Conservation (phyloP, 768 basidiomycete species). For the Sarcodon aspratus region DNA sequence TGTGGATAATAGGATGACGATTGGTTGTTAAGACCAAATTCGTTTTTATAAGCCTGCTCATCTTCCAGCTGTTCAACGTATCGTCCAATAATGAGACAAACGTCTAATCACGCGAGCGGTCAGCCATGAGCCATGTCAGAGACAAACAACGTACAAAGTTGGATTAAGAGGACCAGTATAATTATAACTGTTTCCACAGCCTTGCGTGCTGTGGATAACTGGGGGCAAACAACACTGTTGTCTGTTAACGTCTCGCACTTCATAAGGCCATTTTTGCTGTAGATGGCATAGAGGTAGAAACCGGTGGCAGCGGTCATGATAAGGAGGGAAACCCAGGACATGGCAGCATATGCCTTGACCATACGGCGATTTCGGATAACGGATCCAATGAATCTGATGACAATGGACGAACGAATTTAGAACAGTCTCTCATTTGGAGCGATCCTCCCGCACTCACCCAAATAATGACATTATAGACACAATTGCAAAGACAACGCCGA, state of each 20-base stretch:
- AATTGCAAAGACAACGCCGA: conserved; percentile 11
- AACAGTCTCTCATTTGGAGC: not conserved
- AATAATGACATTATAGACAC: conserved; percentile 14
- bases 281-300: conserved; percentile 13
- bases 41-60: conserved; percentile 13
- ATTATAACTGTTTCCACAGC: conserved; percentile 9
- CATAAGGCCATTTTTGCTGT: conserved; percentile 9
- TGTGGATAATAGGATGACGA: conserved; percentile 8
- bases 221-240: no score
- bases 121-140: conserved; percentile 5
- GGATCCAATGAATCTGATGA: conserved; percentile 15
- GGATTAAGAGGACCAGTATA: conserved; percentile 10
- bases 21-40: conserved; percentile 13
- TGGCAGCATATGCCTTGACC: conserved; percentile 15
- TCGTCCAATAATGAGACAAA: conserved; percentile 15
- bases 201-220: conserved; percentile 11
- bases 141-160: conserved; percentile 12
- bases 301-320: conserved; percentile 7
- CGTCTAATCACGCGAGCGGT: conserved; percentile 7
- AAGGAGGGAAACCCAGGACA: conserved; percentile 14
- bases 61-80: conserved; percentile 18
- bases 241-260: not conserved
- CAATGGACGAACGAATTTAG: not conserved
- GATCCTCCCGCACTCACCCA: conserved; percentile 9
- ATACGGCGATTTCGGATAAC: conserved; percentile 14